Evolutionary conservation across 495 filamentous ascomycete genomes (phyloP).

Genomic region (Neurospora sp.): DNA sequence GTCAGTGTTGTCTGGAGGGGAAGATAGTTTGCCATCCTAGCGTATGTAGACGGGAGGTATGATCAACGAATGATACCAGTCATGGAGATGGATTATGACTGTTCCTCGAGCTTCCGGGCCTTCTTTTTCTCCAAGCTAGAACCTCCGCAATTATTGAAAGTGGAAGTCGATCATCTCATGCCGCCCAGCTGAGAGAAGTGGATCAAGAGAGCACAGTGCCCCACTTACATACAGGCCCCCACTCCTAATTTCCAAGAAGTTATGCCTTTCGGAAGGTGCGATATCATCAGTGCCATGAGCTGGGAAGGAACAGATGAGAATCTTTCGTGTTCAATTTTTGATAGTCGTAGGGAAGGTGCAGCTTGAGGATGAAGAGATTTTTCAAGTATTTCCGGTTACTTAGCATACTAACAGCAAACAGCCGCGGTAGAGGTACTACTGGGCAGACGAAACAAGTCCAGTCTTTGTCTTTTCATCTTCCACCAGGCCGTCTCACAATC

Average conservation of each 20-base stretch:
- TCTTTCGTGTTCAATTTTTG: background rate
- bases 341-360: background rate
- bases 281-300: background rate
- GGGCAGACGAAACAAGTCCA: no score
- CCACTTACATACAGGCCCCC: background rate
- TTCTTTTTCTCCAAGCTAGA: background rate
- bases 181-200: background rate
- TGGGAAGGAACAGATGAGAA: background rate
- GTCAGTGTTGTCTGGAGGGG: background rate
- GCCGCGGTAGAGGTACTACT: no score
- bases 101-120: background rate
- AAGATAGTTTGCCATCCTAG: background rate
- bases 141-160: background rate
- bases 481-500: background rate
- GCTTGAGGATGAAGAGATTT: background rate
- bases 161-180: background rate
- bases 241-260: background rate
- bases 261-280: background rate
- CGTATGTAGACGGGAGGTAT: background rate
- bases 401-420: no score
- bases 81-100: background rate
- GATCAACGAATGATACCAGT: background rate
- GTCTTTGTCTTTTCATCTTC: no score
- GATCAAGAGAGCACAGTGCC: background rate
- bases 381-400: background rate